phyloP scores from a whole-genome alignment of 164 flowering plant genomes.

The Vitis rupestris region DNA sequence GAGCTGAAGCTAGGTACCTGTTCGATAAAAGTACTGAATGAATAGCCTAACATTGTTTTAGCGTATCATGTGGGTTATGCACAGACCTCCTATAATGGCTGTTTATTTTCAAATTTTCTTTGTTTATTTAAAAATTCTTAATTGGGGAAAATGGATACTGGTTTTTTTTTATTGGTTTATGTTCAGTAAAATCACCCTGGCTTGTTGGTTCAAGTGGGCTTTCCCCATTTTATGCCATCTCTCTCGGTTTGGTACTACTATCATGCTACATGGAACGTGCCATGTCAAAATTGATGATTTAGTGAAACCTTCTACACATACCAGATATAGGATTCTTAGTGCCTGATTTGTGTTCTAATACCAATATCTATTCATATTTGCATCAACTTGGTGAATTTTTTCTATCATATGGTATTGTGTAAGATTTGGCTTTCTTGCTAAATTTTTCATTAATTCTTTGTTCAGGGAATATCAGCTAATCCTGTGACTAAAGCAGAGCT shows the following conservation, averaged over 20 bases:
- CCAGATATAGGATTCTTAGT: too few relatives aligned
- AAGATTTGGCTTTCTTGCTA: background rate
- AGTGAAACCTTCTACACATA: too few relatives aligned
- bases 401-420: background rate
- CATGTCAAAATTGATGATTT: too few relatives aligned
- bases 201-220: background rate
- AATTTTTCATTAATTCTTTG: background rate
- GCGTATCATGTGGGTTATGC: background rate
- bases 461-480: slow-evolving; percentile 44
- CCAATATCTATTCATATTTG: background rate
- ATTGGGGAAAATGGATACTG: too few relatives aligned
- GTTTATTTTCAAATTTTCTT: background rate
- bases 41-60: background rate
- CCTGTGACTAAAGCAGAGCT: slow-evolving; percentile 89
- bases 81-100: background rate
- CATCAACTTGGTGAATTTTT: background rate
- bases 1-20: slow-evolving; percentile 16
- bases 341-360: too few relatives aligned
- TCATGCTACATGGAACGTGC: too few relatives aligned
- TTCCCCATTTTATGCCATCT: too few relatives aligned
- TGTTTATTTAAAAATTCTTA: too few relatives aligned
- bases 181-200: background rate
- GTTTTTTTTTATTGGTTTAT: background rate
- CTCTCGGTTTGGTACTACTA: too few relatives aligned
- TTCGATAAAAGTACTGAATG: slow-evolving; percentile 35